Evolutionary conservation across 139 green algal species (phyloP).

Genomic region (Coelastrella sp.): DNA sequence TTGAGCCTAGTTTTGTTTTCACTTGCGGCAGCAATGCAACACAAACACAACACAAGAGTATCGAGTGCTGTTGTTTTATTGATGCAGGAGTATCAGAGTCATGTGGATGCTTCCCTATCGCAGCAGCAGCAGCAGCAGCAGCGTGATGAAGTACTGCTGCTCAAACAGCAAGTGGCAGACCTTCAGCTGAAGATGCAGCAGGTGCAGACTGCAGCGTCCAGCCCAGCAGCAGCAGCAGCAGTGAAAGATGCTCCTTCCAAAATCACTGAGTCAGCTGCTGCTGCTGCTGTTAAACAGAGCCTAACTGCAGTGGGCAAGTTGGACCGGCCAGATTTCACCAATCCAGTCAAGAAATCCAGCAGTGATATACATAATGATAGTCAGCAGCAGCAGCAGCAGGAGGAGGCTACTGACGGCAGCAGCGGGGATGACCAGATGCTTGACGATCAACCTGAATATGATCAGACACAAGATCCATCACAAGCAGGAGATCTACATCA

Average conservation of each 20-base stretch:
- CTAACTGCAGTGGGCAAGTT: not conserved
- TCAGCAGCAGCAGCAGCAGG: not conserved
- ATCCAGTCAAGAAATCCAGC: not conserved
- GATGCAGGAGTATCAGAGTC: not conserved
- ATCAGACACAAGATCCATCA: not conserved
- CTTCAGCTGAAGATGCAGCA: not conserved
- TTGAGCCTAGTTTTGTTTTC: too few relatives aligned
- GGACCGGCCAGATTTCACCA: not conserved
- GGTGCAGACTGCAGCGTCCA: not conserved
- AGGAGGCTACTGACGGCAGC: not conserved
- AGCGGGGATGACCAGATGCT: not conserved
- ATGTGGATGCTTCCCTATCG: not conserved
- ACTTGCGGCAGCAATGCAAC: too few relatives aligned
- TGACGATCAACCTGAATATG: not conserved
- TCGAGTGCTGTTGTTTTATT: not conserved
- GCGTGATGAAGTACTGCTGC: not conserved
- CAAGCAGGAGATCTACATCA: not conserved
- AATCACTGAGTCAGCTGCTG: not conserved
- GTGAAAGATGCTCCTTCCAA: not conserved
- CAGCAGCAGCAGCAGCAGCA: not conserved
- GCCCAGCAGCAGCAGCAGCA: not conserved
- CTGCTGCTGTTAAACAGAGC: not conserved
- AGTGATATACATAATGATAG: not conserved
- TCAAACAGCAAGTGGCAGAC: not conserved
- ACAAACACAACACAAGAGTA: too few relatives aligned